These are phyloP conservation scores for Saksenaea vasiformis DNA, from an alignment of 371 early-diverging fungal genomes.

Conservation along the genomic window DNA sequence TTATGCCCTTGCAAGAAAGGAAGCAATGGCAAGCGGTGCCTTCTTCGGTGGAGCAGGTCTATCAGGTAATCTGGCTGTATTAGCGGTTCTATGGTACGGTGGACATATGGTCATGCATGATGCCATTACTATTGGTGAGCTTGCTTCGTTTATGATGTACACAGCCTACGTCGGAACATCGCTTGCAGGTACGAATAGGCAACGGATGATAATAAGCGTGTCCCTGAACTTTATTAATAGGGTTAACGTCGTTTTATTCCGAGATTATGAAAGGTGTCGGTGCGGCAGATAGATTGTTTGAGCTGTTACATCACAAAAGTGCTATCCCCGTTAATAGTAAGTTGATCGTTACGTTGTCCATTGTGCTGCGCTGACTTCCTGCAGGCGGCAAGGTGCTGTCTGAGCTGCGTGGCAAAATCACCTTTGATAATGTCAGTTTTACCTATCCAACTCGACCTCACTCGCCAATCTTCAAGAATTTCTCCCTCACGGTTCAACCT, in stretches of 20 bases:
- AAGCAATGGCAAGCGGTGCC: conserved; percentile 70
- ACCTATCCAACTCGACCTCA: conserved; percentile 71
- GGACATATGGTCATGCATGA: conserved; percentile 73
- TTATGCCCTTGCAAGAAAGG: conserved; percentile 63
- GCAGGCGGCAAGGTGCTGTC: conserved; percentile 41
- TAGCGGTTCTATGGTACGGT: conserved; percentile 80
- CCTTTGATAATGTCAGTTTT: conserved; percentile 71
- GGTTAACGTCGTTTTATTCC: conserved; percentile 78
- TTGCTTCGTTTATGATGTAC: conserved; percentile 84
- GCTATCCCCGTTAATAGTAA: conserved; percentile 42
- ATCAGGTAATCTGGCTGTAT: conserved; percentile 72
- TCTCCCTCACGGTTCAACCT: conserved; percentile 68
- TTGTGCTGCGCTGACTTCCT: background rate
- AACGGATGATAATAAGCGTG: background rate
- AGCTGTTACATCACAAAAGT: conserved; percentile 62
- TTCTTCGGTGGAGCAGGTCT: conserved; percentile 83
- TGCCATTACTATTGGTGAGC: conserved; percentile 74
- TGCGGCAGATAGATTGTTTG: conserved; percentile 75
- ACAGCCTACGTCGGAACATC: conserved; percentile 80
- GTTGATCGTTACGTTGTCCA: conserved; percentile 7
- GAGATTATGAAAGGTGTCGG: conserved; percentile 87
- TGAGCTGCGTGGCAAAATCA: conserved; percentile 54
- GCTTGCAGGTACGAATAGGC: conserved; percentile 48
- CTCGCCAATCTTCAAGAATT: conserved; percentile 58
- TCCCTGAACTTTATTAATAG: conserved; percentile 2